A percentile compares a stretch with the other conserved stretches of the same genome.
phyloP scores from a whole-genome alignment of 176 grass and related monocot genomes.

The Lolium perenne region DNA sequence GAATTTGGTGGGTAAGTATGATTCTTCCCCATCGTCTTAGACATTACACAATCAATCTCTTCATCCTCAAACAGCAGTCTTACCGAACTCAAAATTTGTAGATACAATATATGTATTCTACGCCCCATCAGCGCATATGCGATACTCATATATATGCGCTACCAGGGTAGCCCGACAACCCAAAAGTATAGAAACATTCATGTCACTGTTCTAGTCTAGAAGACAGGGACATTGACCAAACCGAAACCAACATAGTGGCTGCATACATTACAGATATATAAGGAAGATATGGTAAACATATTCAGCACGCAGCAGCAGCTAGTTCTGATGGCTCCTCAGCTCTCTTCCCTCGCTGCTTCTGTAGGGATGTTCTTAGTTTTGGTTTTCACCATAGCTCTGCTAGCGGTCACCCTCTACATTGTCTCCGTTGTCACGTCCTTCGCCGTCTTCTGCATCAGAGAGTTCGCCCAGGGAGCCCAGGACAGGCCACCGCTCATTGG shows the following conservation, averaged over 20 bases:
- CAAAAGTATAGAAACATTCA: not conserved
- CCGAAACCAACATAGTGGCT: not conserved
- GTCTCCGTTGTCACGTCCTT: slow-evolving; percentile 41
- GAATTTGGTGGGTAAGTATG: no score
- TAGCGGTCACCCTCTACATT: slow-evolving; percentile 42
- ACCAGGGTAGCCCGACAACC: not conserved
- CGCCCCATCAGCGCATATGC: no score
- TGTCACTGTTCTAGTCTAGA: not conserved
- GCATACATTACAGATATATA: not conserved
- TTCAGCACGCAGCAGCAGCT: not conserved
- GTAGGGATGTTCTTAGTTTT: slow-evolving; percentile 29
- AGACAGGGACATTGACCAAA: not conserved
- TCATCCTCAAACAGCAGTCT: not conserved
- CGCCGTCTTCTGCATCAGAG: slow-evolving; percentile 34
- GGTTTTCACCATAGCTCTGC: slow-evolving; percentile 21
- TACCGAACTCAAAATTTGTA: not conserved
- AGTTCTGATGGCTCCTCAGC: slow-evolving; percentile 29
- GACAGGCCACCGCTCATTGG: slow-evolving; percentile 51
- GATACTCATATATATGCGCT: no score
- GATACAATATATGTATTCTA: not conserved
- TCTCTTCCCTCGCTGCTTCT: slow-evolving; percentile 7
- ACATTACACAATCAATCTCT: not conserved
- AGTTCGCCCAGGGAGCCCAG: slow-evolving; percentile 14
- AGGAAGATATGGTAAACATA: not conserved
- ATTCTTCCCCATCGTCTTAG: no score